Percentiles rank a stretch among this genome's conserved stretches.
Evolutionary conservation across 176 grass and related monocot species (phyloP).

Genomic region (Oryza nivara): DNA sequence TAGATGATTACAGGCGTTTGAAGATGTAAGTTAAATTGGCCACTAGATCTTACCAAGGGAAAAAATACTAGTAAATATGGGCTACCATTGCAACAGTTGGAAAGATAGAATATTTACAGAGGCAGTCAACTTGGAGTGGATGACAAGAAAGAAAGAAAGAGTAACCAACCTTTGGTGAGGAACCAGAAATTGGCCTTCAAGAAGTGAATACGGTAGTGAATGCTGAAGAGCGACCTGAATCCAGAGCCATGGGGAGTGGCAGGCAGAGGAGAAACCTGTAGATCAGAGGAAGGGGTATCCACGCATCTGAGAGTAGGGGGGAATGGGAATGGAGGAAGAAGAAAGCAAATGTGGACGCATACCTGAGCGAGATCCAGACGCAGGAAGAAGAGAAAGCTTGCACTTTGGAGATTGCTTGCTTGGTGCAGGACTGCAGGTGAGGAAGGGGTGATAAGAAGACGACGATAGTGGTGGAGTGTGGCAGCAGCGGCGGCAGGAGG

Average conservation of each 20-base stretch:
- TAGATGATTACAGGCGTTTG: neutral
- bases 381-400: neutral
- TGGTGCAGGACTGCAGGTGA: neutral
- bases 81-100: neutral
- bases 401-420: slow-evolving; percentile 19
- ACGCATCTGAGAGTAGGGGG: too few relatives aligned
- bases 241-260: neutral
- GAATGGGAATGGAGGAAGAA: neutral
- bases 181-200: neutral
- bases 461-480: neutral
- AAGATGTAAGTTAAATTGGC: neutral
- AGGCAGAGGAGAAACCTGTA: neutral
- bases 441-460: neutral
- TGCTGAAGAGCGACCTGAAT: neutral
- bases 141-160: neutral
- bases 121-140: neutral
- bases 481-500: neutral
- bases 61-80: neutral
- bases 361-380: neutral
- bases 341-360: neutral
- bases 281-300: neutral
- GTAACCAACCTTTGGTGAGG: neutral
- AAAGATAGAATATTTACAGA: neutral
- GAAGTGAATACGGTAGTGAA: neutral
- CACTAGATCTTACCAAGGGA: neutral